Evolutionary conservation across 345 rosid species (phyloP), one percentile per base, ranked within the genome.

Genomic region (Carallia pectinifolia): DNA sequence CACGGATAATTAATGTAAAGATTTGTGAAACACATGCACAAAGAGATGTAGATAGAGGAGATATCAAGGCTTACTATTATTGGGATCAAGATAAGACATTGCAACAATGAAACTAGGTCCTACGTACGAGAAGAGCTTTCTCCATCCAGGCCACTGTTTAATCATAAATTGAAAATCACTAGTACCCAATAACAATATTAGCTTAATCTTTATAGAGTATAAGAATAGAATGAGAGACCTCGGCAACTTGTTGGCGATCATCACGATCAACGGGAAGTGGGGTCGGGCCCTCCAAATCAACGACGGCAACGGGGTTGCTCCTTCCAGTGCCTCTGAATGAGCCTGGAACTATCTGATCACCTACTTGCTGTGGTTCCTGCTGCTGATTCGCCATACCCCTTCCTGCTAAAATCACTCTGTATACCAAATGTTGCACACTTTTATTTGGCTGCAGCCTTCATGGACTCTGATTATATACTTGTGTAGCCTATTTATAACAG

Each of bases 91-190:
- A 54, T 80, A 76, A 27, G 80, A 78, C 33, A 73, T 17, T 2
- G 80, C 72, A 53, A 80, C 83, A 31, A 80, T 54, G 52, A 80
- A 76, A 10, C 83, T 78, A 6, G 83, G 78, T 37, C 83, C 83
- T 12, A 69, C 63, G 30, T 52, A 70, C 19, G 73, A 15, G 38
- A 76, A 16, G 66, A 80, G 66, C 50, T 76, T 72, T 53, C 47
- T 80, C 80, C 80, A 80, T 18, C 71, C 78, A n/a, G 82, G 61
- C 29, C 64, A 34, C 66, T 72, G 61, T 12, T n/a, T 16, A 39
- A 33, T 33, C 34, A 33, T 1, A 33, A 33, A 33, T 33, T 33
- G 2, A 1, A 33, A 33, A 33, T 33, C 2, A 33, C 34, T 33
- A 33, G 34, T 33, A 33, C 34, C 34, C 34, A 33, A 33, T 33